phyloP scores from a whole-genome alignment of 768 basidiomycete genomes.

The Chalciporus pseudorubinellus region DNA sequence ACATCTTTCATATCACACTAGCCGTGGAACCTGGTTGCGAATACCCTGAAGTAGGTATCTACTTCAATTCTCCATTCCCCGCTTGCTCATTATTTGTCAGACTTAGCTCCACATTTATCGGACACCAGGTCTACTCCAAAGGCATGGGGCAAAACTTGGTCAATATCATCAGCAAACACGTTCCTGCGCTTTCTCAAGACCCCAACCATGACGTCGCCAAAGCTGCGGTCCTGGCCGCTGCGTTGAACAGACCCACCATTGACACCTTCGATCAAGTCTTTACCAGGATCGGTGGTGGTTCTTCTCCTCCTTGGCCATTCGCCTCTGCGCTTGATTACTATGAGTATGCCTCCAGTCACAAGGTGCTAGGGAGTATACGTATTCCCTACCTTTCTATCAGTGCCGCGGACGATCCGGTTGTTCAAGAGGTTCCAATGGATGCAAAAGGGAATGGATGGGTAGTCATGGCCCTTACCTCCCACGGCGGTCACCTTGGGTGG shows the following conservation, averaged over 20 bases:
- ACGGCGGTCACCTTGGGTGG: constrained; percentile 84
- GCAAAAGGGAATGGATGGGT: constrained; percentile 52
- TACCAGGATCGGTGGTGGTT: constrained; percentile 69
- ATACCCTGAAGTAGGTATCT: constrained; percentile 32
- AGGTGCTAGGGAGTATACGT: constrained; percentile 53
- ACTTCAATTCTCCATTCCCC: constrained; percentile 7
- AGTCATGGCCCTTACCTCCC: constrained; percentile 56
- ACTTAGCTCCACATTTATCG: constrained; percentile 52
- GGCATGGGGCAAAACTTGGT: constrained; percentile 76
- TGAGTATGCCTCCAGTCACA: constrained; percentile 56
- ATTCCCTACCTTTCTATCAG: constrained; percentile 78
- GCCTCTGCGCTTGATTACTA: constrained; percentile 47
- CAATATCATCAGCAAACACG: constrained; percentile 53
- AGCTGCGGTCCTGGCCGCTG: constrained; percentile 43
- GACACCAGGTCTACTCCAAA: constrained; percentile 67
- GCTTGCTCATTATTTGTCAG: constrained; percentile 35
- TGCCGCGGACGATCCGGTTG: constrained; percentile 75
- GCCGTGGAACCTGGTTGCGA: constrained; percentile 50
- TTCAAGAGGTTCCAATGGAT: constrained; percentile 59
- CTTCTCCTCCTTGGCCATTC: constrained; percentile 53
- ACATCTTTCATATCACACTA: constrained; percentile 19
- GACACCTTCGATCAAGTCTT: constrained; percentile 60
- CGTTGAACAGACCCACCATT: constrained; percentile 53
- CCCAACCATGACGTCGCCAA: constrained; percentile 51
- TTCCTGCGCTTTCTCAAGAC: constrained; percentile 44